A percentile compares a stretch with the other conserved stretches of the same genome.
phyloP scores from a whole-genome alignment of 2,329 filamentous ascomycete genomes.

The Apiospora hydei region DNA sequence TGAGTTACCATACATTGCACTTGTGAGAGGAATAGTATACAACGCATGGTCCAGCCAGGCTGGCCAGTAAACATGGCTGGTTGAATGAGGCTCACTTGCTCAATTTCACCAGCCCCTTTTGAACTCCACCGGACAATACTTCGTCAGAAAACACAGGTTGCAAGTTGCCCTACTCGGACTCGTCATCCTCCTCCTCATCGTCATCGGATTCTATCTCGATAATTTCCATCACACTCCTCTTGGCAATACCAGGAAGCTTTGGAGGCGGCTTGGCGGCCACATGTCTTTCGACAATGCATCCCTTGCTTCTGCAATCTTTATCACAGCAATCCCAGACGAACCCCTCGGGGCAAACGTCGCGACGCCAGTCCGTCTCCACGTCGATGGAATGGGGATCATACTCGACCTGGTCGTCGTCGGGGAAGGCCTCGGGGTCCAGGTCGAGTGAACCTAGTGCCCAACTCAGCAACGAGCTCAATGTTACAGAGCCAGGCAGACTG shows the following conservation, averaged over 20 bases:
- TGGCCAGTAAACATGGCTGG: not conserved
- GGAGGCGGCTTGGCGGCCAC: not conserved
- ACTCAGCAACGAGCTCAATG: not conserved
- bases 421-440: not conserved
- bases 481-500: not conserved
- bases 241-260: not conserved
- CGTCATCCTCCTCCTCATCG: not conserved
- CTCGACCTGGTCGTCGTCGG: constrained; percentile 9
- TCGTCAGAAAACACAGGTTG: not conserved
- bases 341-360: constrained; percentile 6
- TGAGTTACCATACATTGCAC: no score
- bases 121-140: not conserved
- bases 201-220: not conserved
- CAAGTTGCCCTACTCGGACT: not conserved
- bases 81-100: not conserved
- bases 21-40: no score
- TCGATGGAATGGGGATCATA: not conserved
- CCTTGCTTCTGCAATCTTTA: not conserved
- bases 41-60: not conserved
- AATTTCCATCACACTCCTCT: not conserved
- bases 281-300: constrained; percentile 9
- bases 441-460: not conserved
- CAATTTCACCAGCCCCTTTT: not conserved
- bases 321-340: constrained; percentile 24
- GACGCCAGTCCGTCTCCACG: constrained; percentile 23